These are phyloP conservation scores for Glebionis coronaria DNA, from an alignment of 129 eudicot genomes.

Conservation along the genomic window DNA sequence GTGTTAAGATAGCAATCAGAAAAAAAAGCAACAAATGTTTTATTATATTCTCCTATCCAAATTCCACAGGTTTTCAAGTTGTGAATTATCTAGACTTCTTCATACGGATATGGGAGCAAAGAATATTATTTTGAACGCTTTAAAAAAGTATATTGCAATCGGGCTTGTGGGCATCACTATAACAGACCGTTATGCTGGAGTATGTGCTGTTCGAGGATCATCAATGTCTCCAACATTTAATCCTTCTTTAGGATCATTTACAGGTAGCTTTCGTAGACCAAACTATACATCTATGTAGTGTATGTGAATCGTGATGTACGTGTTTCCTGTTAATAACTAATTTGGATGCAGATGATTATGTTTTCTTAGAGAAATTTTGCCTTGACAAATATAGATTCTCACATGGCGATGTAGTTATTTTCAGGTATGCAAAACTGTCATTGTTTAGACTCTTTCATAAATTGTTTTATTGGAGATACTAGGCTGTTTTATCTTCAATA, in stretches of 20 bases:
- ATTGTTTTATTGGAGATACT: constrained; percentile 1
- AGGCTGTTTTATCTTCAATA: neutral
- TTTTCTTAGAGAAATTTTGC: constrained; percentile 84
- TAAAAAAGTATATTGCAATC: constrained; percentile 49
- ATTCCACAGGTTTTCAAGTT: neutral
- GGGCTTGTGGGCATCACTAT: constrained; percentile 74
- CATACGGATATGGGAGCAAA: constrained; percentile 35
- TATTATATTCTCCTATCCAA: constrained; percentile 3
- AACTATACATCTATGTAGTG: constrained; percentile 2
- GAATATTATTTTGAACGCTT: constrained; percentile 36
- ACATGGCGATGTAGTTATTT: constrained; percentile 79
- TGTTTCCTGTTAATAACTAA: neutral
- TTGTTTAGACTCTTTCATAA: neutral
- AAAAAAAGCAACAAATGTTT: neutral
- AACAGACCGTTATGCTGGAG: constrained; percentile 71
- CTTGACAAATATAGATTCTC: constrained; percentile 69
- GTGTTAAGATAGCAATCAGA: no score
- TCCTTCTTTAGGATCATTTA: constrained; percentile 44
- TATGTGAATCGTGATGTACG: neutral
- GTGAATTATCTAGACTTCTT: neutral
- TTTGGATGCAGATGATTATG: constrained; percentile 66
- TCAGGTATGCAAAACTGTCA: constrained; percentile 45
- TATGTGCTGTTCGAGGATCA: constrained; percentile 64
- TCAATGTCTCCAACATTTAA: constrained; percentile 94
- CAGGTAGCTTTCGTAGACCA: constrained; percentile 27